Evolutionary conservation across 208 protist genomes (phyloP).

Genomic region (Leishmania aethiopica): DNA sequence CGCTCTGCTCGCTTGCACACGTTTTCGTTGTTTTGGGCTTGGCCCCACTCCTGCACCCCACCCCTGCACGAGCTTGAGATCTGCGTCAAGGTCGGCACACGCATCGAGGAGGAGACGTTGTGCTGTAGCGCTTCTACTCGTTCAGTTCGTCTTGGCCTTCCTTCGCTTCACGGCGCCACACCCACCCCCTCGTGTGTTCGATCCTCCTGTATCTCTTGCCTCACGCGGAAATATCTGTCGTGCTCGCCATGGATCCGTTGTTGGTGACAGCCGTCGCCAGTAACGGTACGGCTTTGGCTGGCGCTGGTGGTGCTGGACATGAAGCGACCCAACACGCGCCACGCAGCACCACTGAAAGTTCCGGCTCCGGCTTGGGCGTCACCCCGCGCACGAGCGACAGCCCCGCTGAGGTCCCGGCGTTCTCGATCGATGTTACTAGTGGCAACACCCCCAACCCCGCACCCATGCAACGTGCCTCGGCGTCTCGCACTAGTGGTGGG

Average conservation of each 20-base stretch:
- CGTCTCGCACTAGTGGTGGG: not conserved
- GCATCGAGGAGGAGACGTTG: no score
- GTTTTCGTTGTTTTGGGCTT: no score
- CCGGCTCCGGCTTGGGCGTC: slow-evolving; percentile 7
- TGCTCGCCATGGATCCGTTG: not conserved
- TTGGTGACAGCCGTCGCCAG: not conserved
- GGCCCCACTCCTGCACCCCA: no score
- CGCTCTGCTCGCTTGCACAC: not conserved
- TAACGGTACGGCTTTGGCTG: not conserved
- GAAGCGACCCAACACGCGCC: slow-evolving; percentile 8
- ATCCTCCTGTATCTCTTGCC: not conserved
- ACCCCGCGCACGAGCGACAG: slow-evolving; percentile 12
- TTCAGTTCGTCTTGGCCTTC: no score
- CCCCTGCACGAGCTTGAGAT: no score
- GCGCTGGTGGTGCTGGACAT: not conserved
- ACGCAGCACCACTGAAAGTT: slow-evolving; percentile 24
- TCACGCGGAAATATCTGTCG: not conserved
- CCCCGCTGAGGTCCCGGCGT: slow-evolving; percentile 1
- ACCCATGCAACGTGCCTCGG: not conserved
- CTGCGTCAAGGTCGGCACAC: no score
- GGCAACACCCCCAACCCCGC: not conserved
- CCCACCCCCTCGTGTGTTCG: not conserved
- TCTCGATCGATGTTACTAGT: not conserved
- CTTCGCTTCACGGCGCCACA: no score
- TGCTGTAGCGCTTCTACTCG: not conserved